These are phyloP conservation scores for Lepidium didymum DNA, from an alignment of 345 rosid genomes.

Conservation along the genomic window DNA sequence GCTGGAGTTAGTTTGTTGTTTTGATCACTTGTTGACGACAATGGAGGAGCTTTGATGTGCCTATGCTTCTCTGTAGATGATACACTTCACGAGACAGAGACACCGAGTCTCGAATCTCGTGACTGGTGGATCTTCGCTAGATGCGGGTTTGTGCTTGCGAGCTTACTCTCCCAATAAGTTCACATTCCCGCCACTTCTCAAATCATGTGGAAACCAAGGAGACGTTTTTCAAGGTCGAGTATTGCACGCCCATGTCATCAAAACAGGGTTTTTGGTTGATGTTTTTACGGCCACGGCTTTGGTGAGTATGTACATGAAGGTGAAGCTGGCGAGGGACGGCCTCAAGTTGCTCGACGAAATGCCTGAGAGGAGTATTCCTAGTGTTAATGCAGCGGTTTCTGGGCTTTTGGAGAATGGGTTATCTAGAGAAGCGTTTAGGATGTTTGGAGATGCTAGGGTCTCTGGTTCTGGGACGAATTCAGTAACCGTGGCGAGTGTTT, in stretches of 20 bases:
- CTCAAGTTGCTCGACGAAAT: conserved; percentile 33
- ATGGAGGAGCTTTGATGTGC: conserved; percentile 9
- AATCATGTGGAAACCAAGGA: conserved; percentile 47
- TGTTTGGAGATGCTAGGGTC: conserved; percentile 36
- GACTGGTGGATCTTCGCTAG: conserved; percentile 29
- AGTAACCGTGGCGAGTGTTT: conserved; percentile 43
- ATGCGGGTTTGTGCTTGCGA: conserved; percentile 21
- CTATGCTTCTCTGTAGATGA: not conserved
- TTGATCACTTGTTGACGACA: not conserved
- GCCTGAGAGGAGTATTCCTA: conserved; percentile 32
- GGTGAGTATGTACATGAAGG: conserved; percentile 40
- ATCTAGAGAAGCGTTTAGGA: conserved; percentile 31
- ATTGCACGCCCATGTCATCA: conserved; percentile 45
- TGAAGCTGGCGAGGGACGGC: conserved; percentile 24
- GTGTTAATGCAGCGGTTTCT: conserved; percentile 44
- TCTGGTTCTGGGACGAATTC: conserved; percentile 44
- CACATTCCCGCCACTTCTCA: conserved; percentile 68
- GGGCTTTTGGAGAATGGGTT: conserved; percentile 43
- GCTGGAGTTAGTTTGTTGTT: not conserved
- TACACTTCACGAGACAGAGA: conserved; percentile 30
- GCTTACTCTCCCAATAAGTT: conserved; percentile 35
- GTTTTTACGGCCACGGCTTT: conserved; percentile 43
- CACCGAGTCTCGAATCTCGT: conserved; percentile 34
- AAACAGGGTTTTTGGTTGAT: conserved; percentile 38
- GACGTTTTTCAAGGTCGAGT: conserved; percentile 38